A percentile compares a stretch with the other conserved stretches of the same genome.
These are phyloP conservation scores for Noccaea bulbosa DNA, from an alignment of 345 rosid species.

Conservation along the genomic window DNA sequence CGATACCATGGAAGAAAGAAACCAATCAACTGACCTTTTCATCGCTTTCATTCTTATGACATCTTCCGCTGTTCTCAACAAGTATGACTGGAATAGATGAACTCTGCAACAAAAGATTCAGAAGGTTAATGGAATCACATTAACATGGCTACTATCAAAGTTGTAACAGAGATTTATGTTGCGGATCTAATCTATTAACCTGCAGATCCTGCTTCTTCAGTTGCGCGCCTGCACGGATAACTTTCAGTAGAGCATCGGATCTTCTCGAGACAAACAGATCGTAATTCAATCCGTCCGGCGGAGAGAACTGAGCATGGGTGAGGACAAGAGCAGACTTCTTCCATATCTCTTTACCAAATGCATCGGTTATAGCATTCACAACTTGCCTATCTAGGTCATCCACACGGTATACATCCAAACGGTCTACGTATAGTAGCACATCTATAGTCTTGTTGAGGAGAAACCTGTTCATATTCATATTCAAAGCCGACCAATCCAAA, in stretches of 20 bases:
- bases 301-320: constrained; percentile 86
- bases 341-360: constrained; percentile 88
- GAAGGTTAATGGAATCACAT: constrained; percentile 12
- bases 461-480: constrained; percentile 52
- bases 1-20: constrained; percentile 17
- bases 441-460: constrained; percentile 74
- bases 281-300: constrained; percentile 75
- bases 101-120: constrained; percentile 37
- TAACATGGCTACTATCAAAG: neutral
- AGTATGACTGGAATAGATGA: constrained; percentile 51
- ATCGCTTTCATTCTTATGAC: constrained; percentile 59
- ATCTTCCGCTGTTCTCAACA: constrained; percentile 71
- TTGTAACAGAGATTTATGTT: neutral
- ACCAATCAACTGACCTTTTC: constrained; percentile 53
- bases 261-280: constrained; percentile 68
- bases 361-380: constrained; percentile 68
- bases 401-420: constrained; percentile 82
- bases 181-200: constrained; percentile 28
- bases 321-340: constrained; percentile 75
- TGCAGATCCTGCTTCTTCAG: constrained; percentile 56
- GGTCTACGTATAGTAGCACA: constrained; percentile 77
- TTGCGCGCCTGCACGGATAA: constrained; percentile 58
- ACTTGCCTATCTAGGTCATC: constrained; percentile 84
- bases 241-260: constrained; percentile 70
- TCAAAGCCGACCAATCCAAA: constrained; percentile 14